phyloP scores from a whole-genome alignment of 2,329 filamentous ascomycete genomes.

The Aspergillus sp. region DNA sequence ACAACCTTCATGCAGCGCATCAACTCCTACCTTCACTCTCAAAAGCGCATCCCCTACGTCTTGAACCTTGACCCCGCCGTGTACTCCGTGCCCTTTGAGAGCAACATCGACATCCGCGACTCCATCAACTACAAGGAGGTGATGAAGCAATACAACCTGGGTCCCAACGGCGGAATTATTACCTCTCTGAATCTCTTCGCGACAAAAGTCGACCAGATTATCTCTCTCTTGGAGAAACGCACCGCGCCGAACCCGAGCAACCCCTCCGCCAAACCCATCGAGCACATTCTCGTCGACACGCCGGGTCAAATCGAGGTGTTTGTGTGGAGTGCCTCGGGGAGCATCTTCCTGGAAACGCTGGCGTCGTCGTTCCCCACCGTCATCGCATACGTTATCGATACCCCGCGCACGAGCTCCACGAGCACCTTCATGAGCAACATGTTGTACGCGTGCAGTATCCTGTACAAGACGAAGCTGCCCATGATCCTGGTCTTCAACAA shows the following conservation, averaged over 20 bases:
- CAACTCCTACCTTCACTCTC: slow-evolving; percentile 83
- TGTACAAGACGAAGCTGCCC: slow-evolving; percentile 97
- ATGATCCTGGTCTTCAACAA: slow-evolving; percentile 99
- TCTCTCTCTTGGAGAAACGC: slow-evolving; percentile 85
- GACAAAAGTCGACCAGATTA: slow-evolving; percentile 96
- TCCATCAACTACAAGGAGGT: slow-evolving; percentile 99
- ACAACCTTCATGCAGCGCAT: slow-evolving; percentile 99
- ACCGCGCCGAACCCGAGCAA: slow-evolving; percentile 57
- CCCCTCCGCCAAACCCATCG: slow-evolving; percentile 57
- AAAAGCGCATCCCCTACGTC: slow-evolving; percentile 83
- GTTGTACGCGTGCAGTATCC: slow-evolving; percentile 96
- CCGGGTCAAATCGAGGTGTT: slow-evolving; percentile 98
- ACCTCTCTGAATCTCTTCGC: slow-evolving; percentile 95
- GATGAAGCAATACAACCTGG: slow-evolving; percentile 98
- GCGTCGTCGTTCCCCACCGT: slow-evolving; percentile 95
- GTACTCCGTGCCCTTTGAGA: slow-evolving; percentile 86
- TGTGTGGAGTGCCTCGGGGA: slow-evolving; percentile 94
- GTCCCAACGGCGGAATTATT: slow-evolving; percentile 93
- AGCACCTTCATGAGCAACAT: slow-evolving; percentile 99
- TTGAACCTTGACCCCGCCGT: slow-evolving; percentile 97
- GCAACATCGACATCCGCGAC: slow-evolving; percentile 98
- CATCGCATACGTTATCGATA: slow-evolving; percentile 96
- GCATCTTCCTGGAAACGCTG: slow-evolving; percentile 87
- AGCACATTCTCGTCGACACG: slow-evolving; percentile 89
- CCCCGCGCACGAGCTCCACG: slow-evolving; percentile 85